A percentile compares a stretch with the other conserved stretches of the same genome.
Evolutionary conservation across 2,329 filamentous ascomycete species (phyloP).

Genomic region (Beauveria scarabaeidicola): DNA sequence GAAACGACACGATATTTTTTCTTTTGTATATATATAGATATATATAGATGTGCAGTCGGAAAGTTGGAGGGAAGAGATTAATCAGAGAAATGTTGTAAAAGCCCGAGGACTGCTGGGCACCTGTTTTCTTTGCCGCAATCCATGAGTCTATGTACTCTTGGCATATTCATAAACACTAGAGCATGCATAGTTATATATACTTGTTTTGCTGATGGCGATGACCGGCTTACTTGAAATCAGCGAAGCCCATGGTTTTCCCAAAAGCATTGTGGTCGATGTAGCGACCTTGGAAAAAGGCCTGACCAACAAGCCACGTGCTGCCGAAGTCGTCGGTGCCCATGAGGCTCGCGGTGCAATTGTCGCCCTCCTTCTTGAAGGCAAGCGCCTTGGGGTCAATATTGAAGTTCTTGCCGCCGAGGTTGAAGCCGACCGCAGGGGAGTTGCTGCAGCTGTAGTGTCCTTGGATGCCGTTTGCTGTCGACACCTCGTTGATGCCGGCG

Average conservation of each 20-base stretch:
- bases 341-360: constrained; percentile 16
- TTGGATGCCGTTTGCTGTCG: constrained; percentile 10
- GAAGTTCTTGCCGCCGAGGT: constrained; percentile 13
- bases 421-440: constrained; percentile 14
- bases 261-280: constrained; percentile 17
- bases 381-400: constrained; percentile 14
- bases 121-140: background rate
- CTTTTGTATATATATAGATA: background rate
- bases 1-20: background rate
- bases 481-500: constrained; percentile 13
- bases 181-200: background rate
- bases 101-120: background rate
- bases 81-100: background rate
- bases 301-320: constrained; percentile 15
- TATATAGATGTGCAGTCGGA: background rate
- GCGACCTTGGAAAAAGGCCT: constrained; percentile 17
- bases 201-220: background rate
- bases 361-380: constrained; percentile 12
- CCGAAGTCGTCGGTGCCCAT: constrained; percentile 13
- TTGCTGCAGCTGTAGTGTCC: constrained; percentile 15
- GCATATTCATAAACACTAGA: background rate
- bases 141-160: background rate
- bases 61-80: background rate
- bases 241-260: constrained; percentile 15
- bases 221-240: constrained; percentile 7